Base-by-base conservation (phyloP, 805 yeast genomes). In the Yarrowia sp. region DNA sequence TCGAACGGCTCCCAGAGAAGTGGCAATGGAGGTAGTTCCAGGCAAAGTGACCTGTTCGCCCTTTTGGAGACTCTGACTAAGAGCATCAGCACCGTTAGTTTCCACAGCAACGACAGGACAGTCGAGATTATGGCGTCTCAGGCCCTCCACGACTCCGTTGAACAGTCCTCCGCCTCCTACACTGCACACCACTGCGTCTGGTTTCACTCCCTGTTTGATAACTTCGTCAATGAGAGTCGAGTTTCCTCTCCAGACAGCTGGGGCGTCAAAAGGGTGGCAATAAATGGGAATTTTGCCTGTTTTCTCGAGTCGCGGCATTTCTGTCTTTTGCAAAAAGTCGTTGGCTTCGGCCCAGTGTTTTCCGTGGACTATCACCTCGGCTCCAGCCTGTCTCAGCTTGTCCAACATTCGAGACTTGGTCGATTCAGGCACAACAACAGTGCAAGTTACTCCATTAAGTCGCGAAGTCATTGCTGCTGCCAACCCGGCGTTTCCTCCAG, bases 401-500 rank as follows among this genome's bases (percentile, higher is more conserved):
- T 76, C 76, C 7, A 77, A 72, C 74, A 86, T 83, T 28, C 78
- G 75, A 2, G 69, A 70, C 63, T 81, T 80, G 11, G 89, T 79
- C 3, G 78, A 72, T 0, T 70, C 72, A 1, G 91, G 91, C 1
- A 87, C 82, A 0, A 84, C 88, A 1, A 87, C 89, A 0, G 88
- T 84, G 68, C 87, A 83, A 1, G 71, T 72, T 9, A 64, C 44
- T 2, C 86, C 87, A 72, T 88, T 77, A 62, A 84, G 82, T 65
- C 83, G 84, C 3, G 97, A 96, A 17, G 96, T 89, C 73, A 77
- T 90, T 0, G 98, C 98, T 17, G 92, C 97, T 67, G 98, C 98
- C 71, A 92, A 93, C 2, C 98, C 98, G 67, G 96, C 98, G 75
- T 93, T 93, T 40, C 98, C 98, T 4, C 97, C 98, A 19, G 97